These are phyloP conservation scores for Solanum sejunctum DNA, from an alignment of 257 asterid species.

Conservation along the genomic window DNA sequence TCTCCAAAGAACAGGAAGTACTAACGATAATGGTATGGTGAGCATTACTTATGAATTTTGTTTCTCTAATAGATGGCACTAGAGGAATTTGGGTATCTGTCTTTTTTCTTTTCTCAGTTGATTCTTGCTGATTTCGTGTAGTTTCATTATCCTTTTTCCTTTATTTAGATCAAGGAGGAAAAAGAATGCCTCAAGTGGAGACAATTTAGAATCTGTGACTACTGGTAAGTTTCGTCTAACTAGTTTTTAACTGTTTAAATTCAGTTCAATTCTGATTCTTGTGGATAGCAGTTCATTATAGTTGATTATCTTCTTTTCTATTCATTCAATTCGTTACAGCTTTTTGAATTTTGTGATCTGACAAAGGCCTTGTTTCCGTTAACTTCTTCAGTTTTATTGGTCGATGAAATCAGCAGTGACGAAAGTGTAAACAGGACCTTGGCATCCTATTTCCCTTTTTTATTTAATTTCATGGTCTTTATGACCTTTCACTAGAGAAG, in stretches of 20 bases:
- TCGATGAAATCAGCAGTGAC: neutral
- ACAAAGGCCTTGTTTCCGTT: neutral
- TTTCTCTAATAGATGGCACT: neutral
- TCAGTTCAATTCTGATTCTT: neutral
- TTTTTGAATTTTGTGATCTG: neutral
- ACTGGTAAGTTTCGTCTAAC: conserved; percentile 28
- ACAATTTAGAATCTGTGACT: conserved; percentile 43
- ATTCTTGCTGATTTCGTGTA: neutral
- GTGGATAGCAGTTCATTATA: neutral
- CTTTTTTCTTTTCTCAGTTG: neutral
- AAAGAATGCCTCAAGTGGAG: conserved; percentile 69
- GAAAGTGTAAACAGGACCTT: neutral
- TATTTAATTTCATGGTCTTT: no score
- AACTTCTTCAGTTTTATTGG: neutral
- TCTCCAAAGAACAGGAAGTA: neutral
- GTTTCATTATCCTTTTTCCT: neutral
- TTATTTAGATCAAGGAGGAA: conserved; percentile 72
- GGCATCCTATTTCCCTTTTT: neutral
- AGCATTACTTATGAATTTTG: neutral
- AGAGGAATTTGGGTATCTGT: neutral
- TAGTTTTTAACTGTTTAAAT: neutral
- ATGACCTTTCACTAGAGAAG: neutral
- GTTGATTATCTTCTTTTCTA: neutral
- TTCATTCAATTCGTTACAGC: neutral
- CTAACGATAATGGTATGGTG: neutral